Evolutionary conservation across 192 early-diverging fungal species (phyloP).

Genomic region (Entomortierella chlamydospora): DNA sequence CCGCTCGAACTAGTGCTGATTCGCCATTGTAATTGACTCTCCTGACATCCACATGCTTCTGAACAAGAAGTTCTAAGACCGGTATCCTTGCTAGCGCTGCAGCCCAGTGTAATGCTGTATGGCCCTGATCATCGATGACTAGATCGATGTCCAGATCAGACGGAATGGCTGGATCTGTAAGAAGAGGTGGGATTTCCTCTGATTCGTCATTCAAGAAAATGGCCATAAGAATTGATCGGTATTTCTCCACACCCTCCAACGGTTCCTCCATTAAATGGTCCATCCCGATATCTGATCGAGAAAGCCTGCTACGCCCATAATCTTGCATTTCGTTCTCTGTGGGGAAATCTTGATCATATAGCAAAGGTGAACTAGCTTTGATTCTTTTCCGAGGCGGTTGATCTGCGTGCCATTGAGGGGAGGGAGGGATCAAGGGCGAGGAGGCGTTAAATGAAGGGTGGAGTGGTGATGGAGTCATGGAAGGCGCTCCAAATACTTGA

Average conservation of each 20-base stretch:
- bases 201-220: conserved; percentile 87
- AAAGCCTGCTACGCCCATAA: not conserved
- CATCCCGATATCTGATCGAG: conserved; percentile 3
- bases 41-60: conserved; percentile 77
- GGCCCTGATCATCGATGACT: conserved; percentile 93
- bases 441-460: conserved; percentile 34
- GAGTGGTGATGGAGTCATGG: conserved; percentile 43
- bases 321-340: conserved; percentile 10
- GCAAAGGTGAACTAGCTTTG: conserved; percentile 3
- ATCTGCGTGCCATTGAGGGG: conserved; percentile 28
- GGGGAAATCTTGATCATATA: conserved; percentile 16
- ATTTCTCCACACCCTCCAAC: conserved; percentile 61
- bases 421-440: conserved; percentile 41
- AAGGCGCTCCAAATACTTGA: conserved; percentile 15
- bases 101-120: conserved; percentile 97
- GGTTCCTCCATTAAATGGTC: conserved; percentile 15
- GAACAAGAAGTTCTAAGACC: conserved; percentile 80
- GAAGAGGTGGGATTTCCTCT: conserved; percentile 65
- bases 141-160: conserved; percentile 81
- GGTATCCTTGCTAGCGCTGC: conserved; percentile 84
- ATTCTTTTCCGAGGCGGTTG: conserved; percentile 26
- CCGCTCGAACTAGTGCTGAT: conserved; percentile 88
- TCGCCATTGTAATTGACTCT: conserved; percentile 86
- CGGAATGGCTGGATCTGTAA: conserved; percentile 52
- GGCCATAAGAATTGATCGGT: conserved; percentile 84